phyloP scores from a whole-genome alignment of 768 basidiomycete genomes.

The Dentipellis fragilis region DNA sequence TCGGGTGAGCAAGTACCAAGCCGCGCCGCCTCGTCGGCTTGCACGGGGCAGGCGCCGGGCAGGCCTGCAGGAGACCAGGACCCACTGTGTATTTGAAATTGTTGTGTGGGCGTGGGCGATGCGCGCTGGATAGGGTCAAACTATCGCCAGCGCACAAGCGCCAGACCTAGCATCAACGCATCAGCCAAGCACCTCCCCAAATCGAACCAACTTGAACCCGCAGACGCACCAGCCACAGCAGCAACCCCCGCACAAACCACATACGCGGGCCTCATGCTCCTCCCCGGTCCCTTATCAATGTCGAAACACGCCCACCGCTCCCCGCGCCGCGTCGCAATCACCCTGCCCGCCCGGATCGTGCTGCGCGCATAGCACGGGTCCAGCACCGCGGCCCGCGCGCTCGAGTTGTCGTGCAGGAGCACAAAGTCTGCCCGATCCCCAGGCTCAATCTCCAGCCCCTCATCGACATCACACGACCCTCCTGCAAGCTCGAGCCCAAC shows the following conservation, averaged over 20 bases:
- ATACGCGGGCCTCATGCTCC: no score
- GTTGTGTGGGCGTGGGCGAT: no score
- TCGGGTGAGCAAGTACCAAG: no score
- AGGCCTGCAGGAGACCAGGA: no score
- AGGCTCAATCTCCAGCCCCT: conserved; percentile 24
- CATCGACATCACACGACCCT: no score
- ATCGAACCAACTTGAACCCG: neutral
- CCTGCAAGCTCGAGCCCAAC: conserved; percentile 34
- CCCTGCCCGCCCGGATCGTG: conserved; percentile 35
- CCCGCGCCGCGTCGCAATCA: conserved; percentile 31
- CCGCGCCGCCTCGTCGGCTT: no score
- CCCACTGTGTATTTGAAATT: no score
- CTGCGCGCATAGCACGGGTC: conserved; percentile 41
- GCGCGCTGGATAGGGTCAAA: no score
- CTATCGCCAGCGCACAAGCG: no score
- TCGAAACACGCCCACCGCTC: conserved; percentile 20
- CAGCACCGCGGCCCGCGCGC: conserved; percentile 37
- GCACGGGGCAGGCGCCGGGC: no score
- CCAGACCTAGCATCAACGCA: no score
- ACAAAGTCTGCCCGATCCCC: conserved; percentile 49
- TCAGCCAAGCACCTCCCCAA: neutral
- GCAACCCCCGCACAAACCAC: neutral
- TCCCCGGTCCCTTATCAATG: no score
- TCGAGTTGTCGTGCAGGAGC: conserved; percentile 38
- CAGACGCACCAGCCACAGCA: neutral